Percentiles rank a stretch among this genome's conserved stretches.
Conservation (phyloP, 2,329 filamentous ascomycete species). For the Metarhizium anisopliae region DNA sequence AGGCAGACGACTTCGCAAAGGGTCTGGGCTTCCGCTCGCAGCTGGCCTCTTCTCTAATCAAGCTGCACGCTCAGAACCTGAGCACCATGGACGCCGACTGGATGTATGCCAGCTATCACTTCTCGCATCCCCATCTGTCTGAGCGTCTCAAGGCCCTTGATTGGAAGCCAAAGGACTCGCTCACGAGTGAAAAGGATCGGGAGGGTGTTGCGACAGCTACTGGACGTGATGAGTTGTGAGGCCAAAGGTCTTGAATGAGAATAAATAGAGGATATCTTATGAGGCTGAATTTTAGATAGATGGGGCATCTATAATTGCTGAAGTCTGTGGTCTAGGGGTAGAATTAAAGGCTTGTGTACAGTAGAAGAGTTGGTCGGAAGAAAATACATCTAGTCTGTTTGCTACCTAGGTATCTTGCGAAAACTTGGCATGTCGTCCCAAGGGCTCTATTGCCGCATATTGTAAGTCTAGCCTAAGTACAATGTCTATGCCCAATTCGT, state of each 20-base stretch:
- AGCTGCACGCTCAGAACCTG: constrained; percentile 96
- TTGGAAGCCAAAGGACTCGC: constrained; percentile 60
- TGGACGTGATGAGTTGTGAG: constrained; percentile 63
- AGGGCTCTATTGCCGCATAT: background rate
- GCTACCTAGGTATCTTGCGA: background rate
- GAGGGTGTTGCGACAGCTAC: constrained; percentile 54
- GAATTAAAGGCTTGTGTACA: background rate
- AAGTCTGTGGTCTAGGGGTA: background rate
- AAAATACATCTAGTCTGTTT: background rate
- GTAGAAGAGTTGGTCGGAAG: background rate
- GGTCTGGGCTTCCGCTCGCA: constrained; percentile 75
- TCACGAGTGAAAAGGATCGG: constrained; percentile 31
- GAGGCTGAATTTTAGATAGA: background rate
- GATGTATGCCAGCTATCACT: constrained; percentile 98
- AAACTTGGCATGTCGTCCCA: background rate
- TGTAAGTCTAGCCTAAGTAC: background rate
- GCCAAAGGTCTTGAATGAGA: background rate
- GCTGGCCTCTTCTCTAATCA: constrained; percentile 82
- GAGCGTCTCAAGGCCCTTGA: constrained; percentile 86
- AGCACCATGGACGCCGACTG: constrained; percentile 98
- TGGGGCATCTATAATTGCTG: background rate
- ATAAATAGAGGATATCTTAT: background rate
- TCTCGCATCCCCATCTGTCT: constrained; percentile 91
- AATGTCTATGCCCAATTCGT: background rate
- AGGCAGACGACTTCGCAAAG: constrained; percentile 86